A percentile compares a stretch with the other conserved stretches of the same genome.
phyloP scores from a whole-genome alignment of 23 red algal species.

The Gracilaria gracilis region DNA sequence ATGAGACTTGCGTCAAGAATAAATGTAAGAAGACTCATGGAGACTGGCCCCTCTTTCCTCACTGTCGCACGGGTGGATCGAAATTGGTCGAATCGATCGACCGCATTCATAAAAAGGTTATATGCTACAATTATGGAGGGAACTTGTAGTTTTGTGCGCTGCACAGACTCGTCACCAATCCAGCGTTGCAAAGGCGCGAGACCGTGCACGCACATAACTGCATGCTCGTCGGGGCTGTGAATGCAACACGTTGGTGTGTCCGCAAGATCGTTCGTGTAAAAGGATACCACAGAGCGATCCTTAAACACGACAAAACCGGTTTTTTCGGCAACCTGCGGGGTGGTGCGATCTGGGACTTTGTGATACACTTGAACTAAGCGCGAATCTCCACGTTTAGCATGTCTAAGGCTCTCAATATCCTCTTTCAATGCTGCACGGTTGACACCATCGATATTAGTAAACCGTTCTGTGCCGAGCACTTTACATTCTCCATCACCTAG shows the following conservation, averaged over 20 bases:
- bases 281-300: neutral
- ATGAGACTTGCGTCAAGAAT: neutral
- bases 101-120: neutral
- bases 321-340: neutral
- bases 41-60: neutral
- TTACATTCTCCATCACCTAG: neutral
- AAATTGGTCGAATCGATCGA: neutral
- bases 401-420: neutral
- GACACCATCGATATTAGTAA: neutral
- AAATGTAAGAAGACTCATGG: neutral
- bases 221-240: neutral
- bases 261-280: neutral
- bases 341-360: neutral
- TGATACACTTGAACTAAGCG: neutral
- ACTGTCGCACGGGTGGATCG: neutral
- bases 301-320: neutral
- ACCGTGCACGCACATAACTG: neutral
- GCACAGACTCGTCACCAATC: neutral
- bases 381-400: neutral
- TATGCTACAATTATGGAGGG: neutral
- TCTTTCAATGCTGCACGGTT: neutral
- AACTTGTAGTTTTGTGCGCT: neutral
- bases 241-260: neutral
- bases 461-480: neutral
- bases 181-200: neutral